Evolutionary conservation across 108 stramenopile genomes (phyloP).

Genomic region (Asterionellopsis glacialis): DNA sequence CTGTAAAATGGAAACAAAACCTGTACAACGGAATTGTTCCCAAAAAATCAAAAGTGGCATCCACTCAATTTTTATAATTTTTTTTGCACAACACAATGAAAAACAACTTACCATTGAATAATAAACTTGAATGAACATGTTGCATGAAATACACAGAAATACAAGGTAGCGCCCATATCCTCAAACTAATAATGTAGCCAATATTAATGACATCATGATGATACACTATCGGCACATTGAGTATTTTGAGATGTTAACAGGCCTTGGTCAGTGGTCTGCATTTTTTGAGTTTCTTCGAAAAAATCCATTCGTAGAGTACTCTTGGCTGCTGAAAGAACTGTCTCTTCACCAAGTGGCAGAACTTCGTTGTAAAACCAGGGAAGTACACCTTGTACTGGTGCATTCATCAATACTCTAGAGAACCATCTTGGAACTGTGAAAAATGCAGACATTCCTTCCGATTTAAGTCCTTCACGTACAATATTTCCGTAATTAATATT

Average conservation of each 20-base stretch:
- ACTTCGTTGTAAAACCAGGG: conserved; percentile 84
- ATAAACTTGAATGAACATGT: too few relatives aligned
- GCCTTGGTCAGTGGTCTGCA: neutral
- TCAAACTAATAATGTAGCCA: too few relatives aligned
- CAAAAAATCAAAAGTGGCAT: too few relatives aligned
- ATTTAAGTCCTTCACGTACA: conserved; percentile 32
- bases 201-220: too few relatives aligned
- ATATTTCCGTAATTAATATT: conserved; percentile 40
- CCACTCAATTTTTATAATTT: too few relatives aligned
- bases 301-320: neutral
- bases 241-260: neutral
- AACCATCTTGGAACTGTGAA: conserved; percentile 69
- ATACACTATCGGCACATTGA: neutral
- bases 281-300: too few relatives aligned
- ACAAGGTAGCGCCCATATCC: too few relatives aligned
- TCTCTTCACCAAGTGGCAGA: conserved; percentile 60
- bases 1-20: too few relatives aligned
- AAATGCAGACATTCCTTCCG: conserved; percentile 67
- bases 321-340: conserved; percentile 23
- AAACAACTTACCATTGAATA: too few relatives aligned
- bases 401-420: conserved; percentile 77
- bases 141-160: too few relatives aligned
- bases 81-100: too few relatives aligned
- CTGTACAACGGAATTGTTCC: too few relatives aligned
- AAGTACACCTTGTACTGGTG: conserved; percentile 59